These are phyloP conservation scores for Ustulina deusta DNA, from an alignment of 2,329 filamentous ascomycete genomes.

Conservation along the genomic window DNA sequence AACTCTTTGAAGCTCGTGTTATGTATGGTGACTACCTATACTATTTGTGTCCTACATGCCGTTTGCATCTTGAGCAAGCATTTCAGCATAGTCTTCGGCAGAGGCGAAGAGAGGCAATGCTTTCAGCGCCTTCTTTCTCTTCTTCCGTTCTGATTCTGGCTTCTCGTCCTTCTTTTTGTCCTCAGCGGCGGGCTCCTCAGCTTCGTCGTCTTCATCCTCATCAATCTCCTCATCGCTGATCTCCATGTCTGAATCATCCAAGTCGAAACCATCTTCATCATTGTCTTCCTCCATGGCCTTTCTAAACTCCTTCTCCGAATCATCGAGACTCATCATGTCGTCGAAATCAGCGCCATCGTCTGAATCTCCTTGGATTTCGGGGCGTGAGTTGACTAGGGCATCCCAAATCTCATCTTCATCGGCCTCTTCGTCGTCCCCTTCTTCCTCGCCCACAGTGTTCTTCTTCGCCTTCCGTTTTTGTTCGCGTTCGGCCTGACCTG, in stretches of 20 bases:
- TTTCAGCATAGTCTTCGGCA: constrained; percentile 89
- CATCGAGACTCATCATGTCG: constrained; percentile 55
- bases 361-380: constrained; percentile 78
- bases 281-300: constrained; percentile 53
- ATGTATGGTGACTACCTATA: constrained; percentile 15
- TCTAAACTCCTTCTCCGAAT: constrained; percentile 58
- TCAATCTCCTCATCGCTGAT: constrained; percentile 58
- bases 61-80: constrained; percentile 79
- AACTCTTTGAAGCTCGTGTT: constrained; percentile 15
- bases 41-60: constrained; percentile 40
- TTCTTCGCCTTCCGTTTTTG: constrained; percentile 58
- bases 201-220: constrained; percentile 56
- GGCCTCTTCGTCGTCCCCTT: constrained; percentile 68
- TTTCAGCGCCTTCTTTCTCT: constrained; percentile 87
- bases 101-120: constrained; percentile 92
- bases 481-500: constrained; percentile 65
- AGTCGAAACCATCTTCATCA: constrained; percentile 53
- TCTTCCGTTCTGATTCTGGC: constrained; percentile 57
- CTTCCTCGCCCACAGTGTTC: constrained; percentile 35
- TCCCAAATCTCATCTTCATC: constrained; percentile 90
- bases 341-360: constrained; percentile 63
- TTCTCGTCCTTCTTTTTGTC: constrained; percentile 56
- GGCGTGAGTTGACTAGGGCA: constrained; percentile 83
- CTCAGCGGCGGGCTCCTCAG: constrained; percentile 56
- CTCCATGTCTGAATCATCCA: constrained; percentile 51